Evolutionary conservation across 2,329 filamentous ascomycete genomes (phyloP), one percentile per base, ranked within the genome.

Genomic region (Penicillium hordei): DNA sequence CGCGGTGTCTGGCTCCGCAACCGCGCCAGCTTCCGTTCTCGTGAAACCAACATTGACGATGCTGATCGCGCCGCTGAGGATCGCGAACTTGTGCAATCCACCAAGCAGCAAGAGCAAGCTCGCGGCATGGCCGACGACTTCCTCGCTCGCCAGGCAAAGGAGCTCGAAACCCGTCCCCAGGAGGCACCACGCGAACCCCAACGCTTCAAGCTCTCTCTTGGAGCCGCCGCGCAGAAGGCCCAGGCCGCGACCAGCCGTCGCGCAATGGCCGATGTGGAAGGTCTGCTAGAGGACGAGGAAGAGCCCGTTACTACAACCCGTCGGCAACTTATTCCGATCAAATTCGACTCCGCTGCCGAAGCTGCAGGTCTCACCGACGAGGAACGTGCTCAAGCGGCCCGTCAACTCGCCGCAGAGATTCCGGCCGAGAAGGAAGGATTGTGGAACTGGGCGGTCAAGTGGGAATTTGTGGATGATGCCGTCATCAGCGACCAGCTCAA

Each of bases 231-330:
- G 0, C 91, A 95, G 73, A 91, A 86, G 69, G 83, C 82, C 17
- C 82, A 84, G 53, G 81, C 82, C 6, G 77, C 78, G 19, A 80
- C 80, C 49, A 81, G 84, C 57, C 85, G 90, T 59, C 89, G 92
- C 60, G 96, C 91, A 0, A 88, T 96, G 60, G 92, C 92, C 56
- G 94, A 99, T 72, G 91, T 99, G 55, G 94, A 97, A 79, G 91
- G 91, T 33, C 81, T 99, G 0, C 81, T 99, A 63, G 94, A 97
- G 77, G 93, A 97, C 75, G 94, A 97, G 75, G 94, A 97, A 70
- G 90, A 94, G 61, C 80, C 80, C n/a, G 85, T 89, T 49, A 79
- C 82, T 49, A 83, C 83, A 23, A 84, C 85, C 5, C 90, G 88
- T 75, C 86, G 91, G 8, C 89, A 88, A 57, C 86, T 96, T 51